These are phyloP conservation scores for Mrakia gelida DNA, from an alignment of 768 basidiomycete genomes.

Conservation along the genomic window DNA sequence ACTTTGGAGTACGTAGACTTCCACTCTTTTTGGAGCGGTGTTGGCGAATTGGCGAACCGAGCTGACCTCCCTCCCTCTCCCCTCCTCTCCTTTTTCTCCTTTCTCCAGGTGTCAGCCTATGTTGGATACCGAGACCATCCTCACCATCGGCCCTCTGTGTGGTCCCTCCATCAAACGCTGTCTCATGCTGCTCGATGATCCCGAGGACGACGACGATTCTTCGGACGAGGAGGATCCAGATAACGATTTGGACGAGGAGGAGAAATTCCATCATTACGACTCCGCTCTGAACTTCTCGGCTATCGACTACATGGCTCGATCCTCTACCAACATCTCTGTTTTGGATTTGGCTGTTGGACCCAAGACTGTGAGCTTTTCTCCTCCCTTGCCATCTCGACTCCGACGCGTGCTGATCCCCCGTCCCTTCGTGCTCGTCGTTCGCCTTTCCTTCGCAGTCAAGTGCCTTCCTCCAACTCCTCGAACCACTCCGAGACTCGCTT, in stretches of 20 bases:
- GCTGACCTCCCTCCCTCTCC: too few relatives aligned
- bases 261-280: conserved; percentile 4
- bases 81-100: too few relatives aligned
- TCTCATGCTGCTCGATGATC: conserved; percentile 12
- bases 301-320: conserved; percentile 4
- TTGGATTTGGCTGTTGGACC: conserved; percentile 14
- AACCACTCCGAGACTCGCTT: conserved; percentile 14
- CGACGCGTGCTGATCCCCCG: not conserved
- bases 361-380: conserved; percentile 1
- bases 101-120: conserved; percentile 2
- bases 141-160: conserved; percentile 15
- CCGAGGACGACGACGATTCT: conserved; percentile 11
- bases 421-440: too few relatives aligned
- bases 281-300: conserved; percentile 3
- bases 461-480: conserved; percentile 3
- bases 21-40: too few relatives aligned
- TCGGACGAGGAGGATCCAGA: conserved; percentile 14
- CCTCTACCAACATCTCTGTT: conserved; percentile 2
- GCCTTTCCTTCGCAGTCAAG: not conserved
- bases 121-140: conserved; percentile 18
- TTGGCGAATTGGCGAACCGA: not conserved
- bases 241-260: not conserved
- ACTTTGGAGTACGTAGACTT: not conserved
- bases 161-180: conserved; percentile 11
- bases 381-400: not conserved